phyloP scores from a whole-genome alignment of 1,139 yeast species.

The Hansenula sp. region DNA sequence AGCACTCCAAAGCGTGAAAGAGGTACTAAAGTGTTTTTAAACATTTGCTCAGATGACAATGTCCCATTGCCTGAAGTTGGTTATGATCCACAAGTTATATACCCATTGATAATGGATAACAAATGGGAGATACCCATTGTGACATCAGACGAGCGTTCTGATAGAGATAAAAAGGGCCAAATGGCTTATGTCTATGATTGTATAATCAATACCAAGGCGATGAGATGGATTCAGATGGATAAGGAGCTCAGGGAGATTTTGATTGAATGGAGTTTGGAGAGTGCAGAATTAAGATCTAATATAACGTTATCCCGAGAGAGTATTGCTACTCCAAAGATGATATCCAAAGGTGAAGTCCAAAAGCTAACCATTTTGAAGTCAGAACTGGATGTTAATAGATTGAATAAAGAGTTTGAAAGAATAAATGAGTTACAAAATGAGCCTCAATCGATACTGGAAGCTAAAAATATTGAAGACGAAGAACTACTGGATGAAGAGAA shows the following conservation, averaged over 20 bases:
- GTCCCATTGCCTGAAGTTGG: slow-evolving; percentile 56
- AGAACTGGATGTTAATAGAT: slow-evolving; percentile 11
- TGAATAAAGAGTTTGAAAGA: slow-evolving; percentile 10
- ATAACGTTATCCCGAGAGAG: slow-evolving; percentile 37
- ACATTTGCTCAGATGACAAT: slow-evolving; percentile 60
- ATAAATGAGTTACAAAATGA: slow-evolving; percentile 7
- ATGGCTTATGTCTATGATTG: slow-evolving; percentile 70
- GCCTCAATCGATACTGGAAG: slow-evolving; percentile 16
- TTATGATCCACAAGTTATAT: slow-evolving; percentile 54
- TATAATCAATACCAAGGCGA: slow-evolving; percentile 57
- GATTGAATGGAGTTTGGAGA: slow-evolving; percentile 51
- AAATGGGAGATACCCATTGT: slow-evolving; percentile 85
- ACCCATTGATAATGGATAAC: slow-evolving; percentile 62
- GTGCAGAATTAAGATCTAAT: slow-evolving; percentile 51
- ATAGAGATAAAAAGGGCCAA: slow-evolving; percentile 65
- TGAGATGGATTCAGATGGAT: slow-evolving; percentile 59
- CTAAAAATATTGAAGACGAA: slow-evolving; percentile 15
- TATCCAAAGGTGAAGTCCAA: slow-evolving; percentile 46
- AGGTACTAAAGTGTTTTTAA: slow-evolving; percentile 68
- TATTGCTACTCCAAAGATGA: slow-evolving; percentile 53
- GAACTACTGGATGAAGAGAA: slow-evolving; percentile 2
- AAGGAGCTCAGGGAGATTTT: slow-evolving; percentile 30
- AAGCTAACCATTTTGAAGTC: slow-evolving; percentile 11
- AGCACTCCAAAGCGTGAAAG: slow-evolving; percentile 15
- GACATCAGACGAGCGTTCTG: slow-evolving; percentile 49